Conservation (phyloP, 768 basidiomycete genomes). For the Tricholoma furcatifolium region DNA sequence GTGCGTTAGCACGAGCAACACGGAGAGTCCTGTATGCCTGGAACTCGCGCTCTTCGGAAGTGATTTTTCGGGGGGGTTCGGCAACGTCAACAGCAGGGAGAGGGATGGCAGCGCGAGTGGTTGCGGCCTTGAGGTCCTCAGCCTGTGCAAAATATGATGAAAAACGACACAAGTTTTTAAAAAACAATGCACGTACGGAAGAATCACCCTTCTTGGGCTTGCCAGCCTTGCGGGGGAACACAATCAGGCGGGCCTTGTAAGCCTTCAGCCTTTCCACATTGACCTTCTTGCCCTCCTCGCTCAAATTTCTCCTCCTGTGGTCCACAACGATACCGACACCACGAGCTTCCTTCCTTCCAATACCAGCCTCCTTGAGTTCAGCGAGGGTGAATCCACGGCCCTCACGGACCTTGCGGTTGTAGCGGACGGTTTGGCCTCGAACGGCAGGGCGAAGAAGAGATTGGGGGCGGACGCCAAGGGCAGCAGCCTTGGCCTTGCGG, state of each 20-base stretch:
- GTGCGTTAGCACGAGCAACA: constrained; percentile 72
- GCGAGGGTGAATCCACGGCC: constrained; percentile 94
- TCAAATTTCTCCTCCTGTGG: constrained; percentile 93
- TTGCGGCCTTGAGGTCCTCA: constrained; percentile 77
- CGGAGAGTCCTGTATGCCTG: constrained; percentile 90
- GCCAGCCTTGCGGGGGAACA: constrained; percentile 94
- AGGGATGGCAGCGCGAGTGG: constrained; percentile 64
- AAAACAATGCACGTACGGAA: constrained; percentile 52
- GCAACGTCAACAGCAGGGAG: constrained; percentile 66
- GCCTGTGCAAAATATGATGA: constrained; percentile 43
- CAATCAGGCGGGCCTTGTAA: constrained; percentile 89
- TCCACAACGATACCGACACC: constrained; percentile 95
- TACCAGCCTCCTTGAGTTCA: constrained; percentile 95
- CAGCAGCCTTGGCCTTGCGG: constrained; percentile 86
- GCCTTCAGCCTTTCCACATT: constrained; percentile 94
- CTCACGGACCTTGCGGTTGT: constrained; percentile 97
- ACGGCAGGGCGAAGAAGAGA: constrained; percentile 94
- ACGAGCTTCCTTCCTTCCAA: constrained; percentile 90
- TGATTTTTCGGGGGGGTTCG: constrained; percentile 93
- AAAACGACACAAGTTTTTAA: constrained; percentile 3
- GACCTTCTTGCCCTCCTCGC: constrained; percentile 93
- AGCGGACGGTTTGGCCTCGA: constrained; percentile 92
- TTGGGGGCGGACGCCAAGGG: constrained; percentile 90
- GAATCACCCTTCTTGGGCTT: constrained; percentile 98
- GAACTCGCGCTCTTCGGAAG: constrained; percentile 85